Evolutionary conservation across 257 asterid genomes (phyloP), one percentile per base, ranked within the genome.

Genomic region (Cinchona pubescens): DNA sequence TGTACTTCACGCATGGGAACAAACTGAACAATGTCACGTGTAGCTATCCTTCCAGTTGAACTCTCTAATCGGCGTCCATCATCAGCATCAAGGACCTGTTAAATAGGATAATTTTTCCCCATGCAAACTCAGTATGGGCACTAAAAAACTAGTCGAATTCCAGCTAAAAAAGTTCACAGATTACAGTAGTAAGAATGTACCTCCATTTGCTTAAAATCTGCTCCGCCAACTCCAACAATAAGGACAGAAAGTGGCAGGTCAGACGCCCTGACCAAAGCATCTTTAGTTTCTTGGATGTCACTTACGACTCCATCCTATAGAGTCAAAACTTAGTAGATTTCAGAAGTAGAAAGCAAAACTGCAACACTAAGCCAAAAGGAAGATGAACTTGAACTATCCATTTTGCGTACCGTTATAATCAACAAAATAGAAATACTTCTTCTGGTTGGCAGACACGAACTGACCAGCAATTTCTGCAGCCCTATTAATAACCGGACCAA

Each of bases 1-100:
- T 79, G 94, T 69, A 88, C 90, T 79, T 92, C 93, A 14, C 94
- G 89, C 90, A 92, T 86, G n/a, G 97, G 96, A 87, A 90, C 92
- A 65, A 92, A 92, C 84, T 90, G 94, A 77, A 92, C 94, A 21
- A 89, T 87, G 82, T 92, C 97, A 51, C 96, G 80, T 37, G 96
- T 85, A 60, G 97, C 94, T 73, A 92, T 63, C 85, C 97, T 84
- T 71, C 97, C 94, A 0, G 83, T 85, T n/a, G 84, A 79, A 73
- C 94, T 85, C 86, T 92, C 96, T 21, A 92, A 55, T 10, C 93
- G 88, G 5, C 35, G 67, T 45, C 96, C 95, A 63, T 82, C 85
- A 79, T 92, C 97, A 69, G 96, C 97, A 69, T 92, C 97, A 48
- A 92, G 92, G 81, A 90, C 82, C 97, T 91, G 45, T 45, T 29